Conservation (phyloP, 2,329 filamentous ascomycete species). For the Cercospora zeae-maydis region DNA sequence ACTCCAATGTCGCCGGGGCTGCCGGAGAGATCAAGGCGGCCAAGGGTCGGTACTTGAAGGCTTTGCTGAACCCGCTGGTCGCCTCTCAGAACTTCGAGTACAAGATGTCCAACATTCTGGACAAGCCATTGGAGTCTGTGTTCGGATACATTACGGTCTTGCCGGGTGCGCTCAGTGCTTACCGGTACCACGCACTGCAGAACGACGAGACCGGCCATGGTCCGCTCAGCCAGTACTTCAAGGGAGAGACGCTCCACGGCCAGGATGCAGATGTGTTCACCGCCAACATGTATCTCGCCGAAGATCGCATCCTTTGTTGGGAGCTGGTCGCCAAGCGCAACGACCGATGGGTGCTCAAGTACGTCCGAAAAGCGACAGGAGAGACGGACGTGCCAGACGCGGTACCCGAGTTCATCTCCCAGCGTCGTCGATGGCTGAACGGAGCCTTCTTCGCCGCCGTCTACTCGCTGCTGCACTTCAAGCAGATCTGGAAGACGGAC, state of each 20-base stretch:
- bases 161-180: conserved; percentile 90
- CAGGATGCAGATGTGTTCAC: conserved; percentile 97
- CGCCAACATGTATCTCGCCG: conserved; percentile 90
- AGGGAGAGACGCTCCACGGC: conserved; percentile 93
- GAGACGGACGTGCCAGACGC: conserved; percentile 96
- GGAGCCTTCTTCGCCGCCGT: conserved; percentile 98
- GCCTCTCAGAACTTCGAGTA: conserved; percentile 99
- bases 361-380: conserved; percentile 92
- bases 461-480: conserved; percentile 93
- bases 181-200: conserved; percentile 91
- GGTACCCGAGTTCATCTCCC: conserved; percentile 94
- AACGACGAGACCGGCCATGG: conserved; percentile 96
- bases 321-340: conserved; percentile 92
- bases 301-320: conserved; percentile 88
- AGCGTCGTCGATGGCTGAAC: conserved; percentile 94
- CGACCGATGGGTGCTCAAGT: conserved; percentile 96
- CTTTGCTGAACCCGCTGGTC: conserved; percentile 87
- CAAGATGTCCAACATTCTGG: conserved; percentile 98
- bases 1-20: conserved; percentile 94
- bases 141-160: conserved; percentile 98
- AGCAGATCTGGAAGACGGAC: conserved; percentile 88
- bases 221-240: conserved; percentile 96
- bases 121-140: conserved; percentile 93
- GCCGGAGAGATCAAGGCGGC: conserved; percentile 98
- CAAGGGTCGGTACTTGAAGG: conserved; percentile 78